Base-by-base conservation (phyloP, 768 basidiomycete genomes). In the Holtermannia corniformis region DNA sequence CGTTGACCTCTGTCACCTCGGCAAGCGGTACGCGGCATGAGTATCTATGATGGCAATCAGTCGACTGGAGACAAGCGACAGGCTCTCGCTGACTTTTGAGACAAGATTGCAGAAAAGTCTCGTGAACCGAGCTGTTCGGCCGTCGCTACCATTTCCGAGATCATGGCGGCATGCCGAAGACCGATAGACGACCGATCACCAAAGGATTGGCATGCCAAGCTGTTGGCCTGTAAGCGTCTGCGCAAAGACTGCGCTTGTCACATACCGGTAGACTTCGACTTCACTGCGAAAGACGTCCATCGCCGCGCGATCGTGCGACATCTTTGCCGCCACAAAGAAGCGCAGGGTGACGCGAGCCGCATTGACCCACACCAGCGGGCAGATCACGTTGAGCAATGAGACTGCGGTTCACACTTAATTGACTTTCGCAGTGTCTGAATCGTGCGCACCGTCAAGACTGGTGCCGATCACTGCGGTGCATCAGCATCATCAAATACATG, bases 251-350 rank as follows among this genome's bases (percentile, higher is more conserved):
- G 7, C 16, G 32, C 10, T 7, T 37, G 32, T n/a, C 32, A 49
- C 66, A 42, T 43, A 68, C 66, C 61, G 44, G 60, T 65, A 68
- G 0, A 68, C 66, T 23, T 63, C 57, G 5, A 61, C 21, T 41
- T 68, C 66, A 2, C 61, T 61, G 12, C 56, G 45, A 44, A 68
- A 68, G 3, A 68, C 58, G 3, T 52, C 41, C 16, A 53, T 58
- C 4, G 66, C 63, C 2, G 60, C 55, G 1, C n/a, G 25, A 54
- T 68, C 66, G 22, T 63, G 63, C 1, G 45, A 32, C 26, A 51
- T 45, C 5, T 20, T 32, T 3, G 66, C 66, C 4, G 66, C 59
- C 21, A 59, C 55, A 19, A 65, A 55, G 53, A 68, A 68, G 14
- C 62, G 52, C 11, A 50, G 40, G 10, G 62, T 43, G 5, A 51